A percentile compares a stretch with the other conserved stretches of the same genome.
Evolutionary conservation across 1,284 basidiomycete species (phyloP).

Genomic region (Albatrellus sp.): DNA sequence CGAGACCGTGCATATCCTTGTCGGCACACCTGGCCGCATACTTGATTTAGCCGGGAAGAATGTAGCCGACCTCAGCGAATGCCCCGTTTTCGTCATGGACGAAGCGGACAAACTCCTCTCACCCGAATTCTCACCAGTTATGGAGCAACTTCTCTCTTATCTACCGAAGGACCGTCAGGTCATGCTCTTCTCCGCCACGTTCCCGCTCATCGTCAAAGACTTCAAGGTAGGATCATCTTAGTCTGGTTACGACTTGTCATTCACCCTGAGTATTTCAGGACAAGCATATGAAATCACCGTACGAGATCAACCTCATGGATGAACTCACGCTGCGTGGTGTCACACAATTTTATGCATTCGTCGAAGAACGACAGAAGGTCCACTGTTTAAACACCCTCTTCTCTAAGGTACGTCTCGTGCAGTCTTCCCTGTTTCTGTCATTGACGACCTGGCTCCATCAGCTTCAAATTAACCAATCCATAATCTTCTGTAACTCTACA

Average conservation of each 20-base stretch:
- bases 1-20: slow-evolving; percentile 89
- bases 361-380: slow-evolving; percentile 98
- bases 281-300: slow-evolving; percentile 93
- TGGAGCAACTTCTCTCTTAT: slow-evolving; percentile 88
- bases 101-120: slow-evolving; percentile 98
- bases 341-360: slow-evolving; percentile 98
- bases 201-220: slow-evolving; percentile 98
- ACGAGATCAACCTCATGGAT: slow-evolving; percentile 99
- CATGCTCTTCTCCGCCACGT: slow-evolving; percentile 98
- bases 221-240: slow-evolving; percentile 62
- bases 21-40: slow-evolving; percentile 94
- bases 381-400: slow-evolving; percentile 97
- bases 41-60: slow-evolving; percentile 90
- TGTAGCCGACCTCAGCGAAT: slow-evolving; percentile 90
- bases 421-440: slow-evolving; percentile 11
- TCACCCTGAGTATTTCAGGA: slow-evolving; percentile 41
- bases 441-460: slow-evolving; percentile 20
- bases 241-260: slow-evolving; percentile 4
- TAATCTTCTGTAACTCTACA: slow-evolving; percentile 99
- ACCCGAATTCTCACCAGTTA: slow-evolving; percentile 96
- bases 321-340: slow-evolving; percentile 98
- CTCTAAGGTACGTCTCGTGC: slow-evolving; percentile 57
- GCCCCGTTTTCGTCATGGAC: slow-evolving; percentile 97
- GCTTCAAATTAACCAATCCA: slow-evolving; percentile 99
- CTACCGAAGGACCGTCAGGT: slow-evolving; percentile 86